Conservation (phyloP, 176 grass and related monocot species). For the Tuctoria greenei region DNA sequence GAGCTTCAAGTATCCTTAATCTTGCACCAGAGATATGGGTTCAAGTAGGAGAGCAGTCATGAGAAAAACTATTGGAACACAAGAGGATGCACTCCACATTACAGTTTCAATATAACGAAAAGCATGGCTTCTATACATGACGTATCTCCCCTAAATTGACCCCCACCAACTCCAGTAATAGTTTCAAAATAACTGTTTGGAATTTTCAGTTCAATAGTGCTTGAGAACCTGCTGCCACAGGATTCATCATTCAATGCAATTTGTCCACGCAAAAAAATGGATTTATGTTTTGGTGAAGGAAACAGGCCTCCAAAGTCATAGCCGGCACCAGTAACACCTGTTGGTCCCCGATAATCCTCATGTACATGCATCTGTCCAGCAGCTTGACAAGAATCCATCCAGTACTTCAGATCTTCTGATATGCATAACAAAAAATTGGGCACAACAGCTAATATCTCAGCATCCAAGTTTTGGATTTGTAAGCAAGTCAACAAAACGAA, state of each 20-base stretch:
- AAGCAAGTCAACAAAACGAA: constrained; percentile 18
- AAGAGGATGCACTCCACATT: background rate
- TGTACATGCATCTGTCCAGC: constrained; percentile 48
- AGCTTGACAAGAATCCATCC: constrained; percentile 48
- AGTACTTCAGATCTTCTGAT: constrained; percentile 15
- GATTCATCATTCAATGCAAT: constrained; percentile 19
- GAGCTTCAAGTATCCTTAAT: constrained; percentile 50
- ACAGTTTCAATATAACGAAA: constrained; percentile 1
- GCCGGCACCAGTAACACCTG: constrained; percentile 26
- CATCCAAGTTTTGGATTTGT: constrained; percentile 3
- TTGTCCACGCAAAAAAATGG: background rate
- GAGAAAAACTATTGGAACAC: constrained; percentile 5
- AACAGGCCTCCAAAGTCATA: constrained; percentile 31
- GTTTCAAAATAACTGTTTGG: constrained; percentile 57
- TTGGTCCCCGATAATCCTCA: constrained; percentile 49
- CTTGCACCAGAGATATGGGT: constrained; percentile 66
- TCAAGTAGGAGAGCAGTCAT: constrained; percentile 13
- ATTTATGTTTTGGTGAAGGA: constrained; percentile 14
- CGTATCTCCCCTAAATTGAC: constrained; percentile 68
- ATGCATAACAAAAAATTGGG: constrained; percentile 18
- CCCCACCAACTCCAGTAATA: constrained; percentile 58
- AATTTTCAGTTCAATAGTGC: constrained; percentile 58
- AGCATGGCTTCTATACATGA: constrained; percentile 54
- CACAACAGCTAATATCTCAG: constrained; percentile 8
- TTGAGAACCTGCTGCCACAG: constrained; percentile 60